Conservation (phyloP, 2,329 filamentous ascomycete genomes). For the Didymella sp. region DNA sequence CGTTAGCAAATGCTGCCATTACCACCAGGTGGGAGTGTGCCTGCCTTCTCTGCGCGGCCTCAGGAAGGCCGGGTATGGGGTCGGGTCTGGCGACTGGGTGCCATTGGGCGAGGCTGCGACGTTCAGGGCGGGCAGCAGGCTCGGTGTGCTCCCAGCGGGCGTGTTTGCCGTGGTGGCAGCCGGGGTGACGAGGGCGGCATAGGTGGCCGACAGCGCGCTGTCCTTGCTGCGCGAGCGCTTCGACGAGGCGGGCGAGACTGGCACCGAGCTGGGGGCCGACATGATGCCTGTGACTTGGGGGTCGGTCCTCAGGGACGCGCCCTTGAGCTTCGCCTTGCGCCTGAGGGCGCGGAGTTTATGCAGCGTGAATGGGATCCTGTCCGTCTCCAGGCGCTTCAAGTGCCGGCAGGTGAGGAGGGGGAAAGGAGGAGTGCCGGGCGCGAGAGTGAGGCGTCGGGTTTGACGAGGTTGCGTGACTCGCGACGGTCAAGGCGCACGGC, state of each 20-base stretch:
- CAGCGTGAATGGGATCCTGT: constrained; percentile 42
- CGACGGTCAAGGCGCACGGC: background rate
- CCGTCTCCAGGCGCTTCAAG: constrained; percentile 6
- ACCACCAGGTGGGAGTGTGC: constrained; percentile 46
- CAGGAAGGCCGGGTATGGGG: constrained; percentile 58
- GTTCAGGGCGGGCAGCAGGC: constrained; percentile 37
- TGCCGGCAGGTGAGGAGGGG: constrained; percentile 28
- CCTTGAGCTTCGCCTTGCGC: constrained; percentile 50
- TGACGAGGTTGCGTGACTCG: background rate
- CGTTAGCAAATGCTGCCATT: constrained; percentile 19
- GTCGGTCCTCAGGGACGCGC: constrained; percentile 34
- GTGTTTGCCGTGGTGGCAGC: constrained; percentile 37
- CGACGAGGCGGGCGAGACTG: constrained; percentile 47
- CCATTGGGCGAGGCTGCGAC: constrained; percentile 23
- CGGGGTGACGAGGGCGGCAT: constrained; percentile 35
- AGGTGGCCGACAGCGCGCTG: constrained; percentile 43
- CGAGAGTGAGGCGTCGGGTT: constrained; percentile 26
- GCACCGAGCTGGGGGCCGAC: constrained; percentile 38
- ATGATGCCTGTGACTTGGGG: constrained; percentile 22
- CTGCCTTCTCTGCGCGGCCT: constrained; percentile 57
- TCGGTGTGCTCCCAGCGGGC: constrained; percentile 42
- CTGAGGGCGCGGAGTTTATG: constrained; percentile 50
- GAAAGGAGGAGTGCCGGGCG: constrained; percentile 18
- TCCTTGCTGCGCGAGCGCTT: constrained; percentile 51
- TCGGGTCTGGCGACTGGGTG: constrained; percentile 11